Evolutionary conservation across 1,284 basidiomycete species (phyloP), one percentile per base, ranked within the genome.

Genomic region (Phellopilus nigrolimitatus): DNA sequence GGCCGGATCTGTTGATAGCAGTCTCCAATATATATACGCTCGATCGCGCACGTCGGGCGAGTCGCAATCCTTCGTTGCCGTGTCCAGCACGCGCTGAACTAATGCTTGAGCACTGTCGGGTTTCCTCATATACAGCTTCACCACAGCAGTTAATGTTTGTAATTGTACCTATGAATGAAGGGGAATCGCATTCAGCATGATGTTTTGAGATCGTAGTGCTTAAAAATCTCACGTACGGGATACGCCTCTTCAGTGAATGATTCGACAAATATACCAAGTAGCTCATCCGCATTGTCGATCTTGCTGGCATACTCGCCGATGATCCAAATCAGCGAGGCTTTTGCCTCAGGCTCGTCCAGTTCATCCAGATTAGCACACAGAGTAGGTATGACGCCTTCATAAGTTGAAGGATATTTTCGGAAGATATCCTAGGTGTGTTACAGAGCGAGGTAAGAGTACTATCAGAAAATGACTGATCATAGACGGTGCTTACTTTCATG

Each of bases 261-360:
- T 58, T 95, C 91, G 25, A 97, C 86, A 62, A 97, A 98, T 51
- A 88, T 85, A 12, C 84, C 81, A 54, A 99, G 74, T 33, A 98
- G 74, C 63, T 98, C 95, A 65, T 91, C 93, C 7, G 91, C 91
- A 60, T 99, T 99, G 62, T 95, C 91, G 60, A 98, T 98, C 69
- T 94, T 92, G 66, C 90, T 89, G 10, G 95, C 92, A 64, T 99
- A 98, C 71, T 98, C 94, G 46, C 95, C 95, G 49, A 99, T 88
- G 61, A 99, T 98, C 95, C 95, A 99, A 62, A 99, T 97, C 54
- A 99, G 78, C 6, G 94, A 93, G 0, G 95, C 91, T 66, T 98
- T 98, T 4, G 95, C 95, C 65, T 99, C 97, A 12, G 95, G 95
- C 65, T 99, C 97, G 65, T 99, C 95, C 41, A 99, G 73, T 59